Conservation (phyloP, 2,329 filamentous ascomycete species). For the Fusarium drepaniforme region DNA sequence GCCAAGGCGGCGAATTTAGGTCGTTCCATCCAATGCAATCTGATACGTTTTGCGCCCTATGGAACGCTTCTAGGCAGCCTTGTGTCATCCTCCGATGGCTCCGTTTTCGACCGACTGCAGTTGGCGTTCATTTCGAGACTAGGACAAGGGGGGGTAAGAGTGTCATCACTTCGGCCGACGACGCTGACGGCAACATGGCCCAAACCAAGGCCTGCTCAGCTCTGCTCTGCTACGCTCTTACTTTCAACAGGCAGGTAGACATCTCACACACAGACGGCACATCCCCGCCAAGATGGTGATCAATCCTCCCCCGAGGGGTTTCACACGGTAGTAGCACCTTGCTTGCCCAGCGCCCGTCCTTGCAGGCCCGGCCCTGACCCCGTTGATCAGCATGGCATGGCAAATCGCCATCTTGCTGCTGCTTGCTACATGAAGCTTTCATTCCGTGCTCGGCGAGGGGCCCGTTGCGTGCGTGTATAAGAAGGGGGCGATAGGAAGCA, state of each 20-base stretch:
- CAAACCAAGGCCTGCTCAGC: background rate
- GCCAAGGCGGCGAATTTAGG: background rate
- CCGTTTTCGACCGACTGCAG: background rate
- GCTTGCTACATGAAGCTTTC: background rate
- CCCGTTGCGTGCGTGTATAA: conserved; percentile 30
- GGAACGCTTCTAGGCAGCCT: background rate
- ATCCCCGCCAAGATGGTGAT: conserved; percentile 35
- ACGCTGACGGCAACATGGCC: background rate
- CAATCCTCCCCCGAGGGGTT: conserved; percentile 18
- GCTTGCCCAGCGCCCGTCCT: background rate
- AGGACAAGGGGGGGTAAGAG: background rate
- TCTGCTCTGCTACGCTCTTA: background rate
- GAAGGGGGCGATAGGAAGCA: conserved; percentile 9
- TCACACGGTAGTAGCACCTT: conserved; percentile 14
- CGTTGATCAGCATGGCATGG: conserved; percentile 20
- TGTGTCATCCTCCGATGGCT: background rate
- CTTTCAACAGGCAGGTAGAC: background rate
- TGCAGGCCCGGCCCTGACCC: conserved; percentile 3
- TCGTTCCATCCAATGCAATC: background rate
- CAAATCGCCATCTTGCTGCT: background rate
- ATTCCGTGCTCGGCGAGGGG: background rate
- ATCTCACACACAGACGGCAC: conserved; percentile 2
- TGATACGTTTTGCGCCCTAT: background rate
- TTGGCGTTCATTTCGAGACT: background rate
- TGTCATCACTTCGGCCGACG: background rate